Evolutionary conservation across 2,329 filamentous ascomycete species (phyloP), one percentile per base, ranked within the genome.

Genomic region (Botrytis cinerea): DNA sequence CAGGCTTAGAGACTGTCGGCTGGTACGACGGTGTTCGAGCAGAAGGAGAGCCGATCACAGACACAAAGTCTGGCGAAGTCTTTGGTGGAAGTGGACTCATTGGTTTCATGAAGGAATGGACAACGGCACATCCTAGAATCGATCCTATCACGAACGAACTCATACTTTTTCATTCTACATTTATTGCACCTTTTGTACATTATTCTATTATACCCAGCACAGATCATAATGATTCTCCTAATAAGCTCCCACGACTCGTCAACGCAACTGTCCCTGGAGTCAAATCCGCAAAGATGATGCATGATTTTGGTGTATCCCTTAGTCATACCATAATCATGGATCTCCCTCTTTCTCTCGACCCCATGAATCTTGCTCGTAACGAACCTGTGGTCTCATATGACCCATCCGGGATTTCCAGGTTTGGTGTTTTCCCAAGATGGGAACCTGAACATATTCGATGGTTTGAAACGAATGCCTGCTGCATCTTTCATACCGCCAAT

Each of bases 401-500:
- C 76, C 82, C 87, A 0, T 82, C 84, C 2, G 86, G 85, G 18
- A 83, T 83, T 1, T 88, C 91, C 1, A 86, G 91, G 5, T 92
- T 92, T 75, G 91, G 91, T 0, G 84, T 93, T 2, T 93, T 93
- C 75, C 90, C 90, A 18, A 85, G 91, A 5, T 86, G 87, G 71
- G 79, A 85, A 20, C 90, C 91, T 1, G 79, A 86, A 1, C 82
- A 83, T 1, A 85, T 92, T 4, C 85, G 85, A 16, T 93, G 91
- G 90, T 93, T 91, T 75, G 87, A 91, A 80, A 92, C 90, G 0
- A 86, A 87, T 18, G 85, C 89, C 9, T 93, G 90, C 77, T 89
- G 90, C 77, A 91, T 93, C 62, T 92, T 93, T 75, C 91, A 93
- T 77, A 92, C 90, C 0, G 91, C 90, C 0, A 93, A 92, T 76